Percentiles rank a stretch among this genome's conserved stretches.
Evolutionary conservation across 306 rosid genomes (phyloP).

Genomic region (Pyrus communis): DNA sequence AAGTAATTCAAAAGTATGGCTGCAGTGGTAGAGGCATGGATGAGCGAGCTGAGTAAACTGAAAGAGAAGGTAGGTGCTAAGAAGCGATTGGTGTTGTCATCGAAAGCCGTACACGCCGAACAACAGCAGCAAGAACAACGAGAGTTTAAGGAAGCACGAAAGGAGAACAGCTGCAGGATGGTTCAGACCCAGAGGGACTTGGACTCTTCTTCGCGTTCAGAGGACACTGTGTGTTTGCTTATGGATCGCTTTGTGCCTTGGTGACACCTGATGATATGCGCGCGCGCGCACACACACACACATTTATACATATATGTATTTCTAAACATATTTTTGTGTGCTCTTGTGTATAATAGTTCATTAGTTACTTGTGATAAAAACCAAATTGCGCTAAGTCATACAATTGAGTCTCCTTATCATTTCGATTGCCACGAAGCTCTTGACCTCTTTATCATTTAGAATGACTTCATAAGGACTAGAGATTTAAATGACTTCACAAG

Average conservation of each 20-base stretch:
- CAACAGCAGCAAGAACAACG: background rate
- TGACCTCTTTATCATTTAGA: too few relatives aligned
- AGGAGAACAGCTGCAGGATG: background rate
- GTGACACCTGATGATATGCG: conserved; percentile 19
- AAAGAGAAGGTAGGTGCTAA: conserved; percentile 36
- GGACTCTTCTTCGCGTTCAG: conserved; percentile 41
- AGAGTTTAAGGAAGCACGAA: background rate
- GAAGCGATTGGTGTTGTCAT: conserved; percentile 11
- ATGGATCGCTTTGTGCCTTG: conserved; percentile 85
- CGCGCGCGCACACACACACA: background rate
- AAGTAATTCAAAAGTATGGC: conserved; percentile 30
- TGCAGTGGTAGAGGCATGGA: conserved; percentile 54
- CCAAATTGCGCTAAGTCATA: too few relatives aligned
- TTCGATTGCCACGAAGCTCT: too few relatives aligned
- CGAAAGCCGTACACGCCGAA: conserved; percentile 24
- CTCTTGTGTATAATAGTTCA: background rate
- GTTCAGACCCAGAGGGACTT: background rate
- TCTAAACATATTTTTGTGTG: background rate
- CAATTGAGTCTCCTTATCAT: too few relatives aligned
- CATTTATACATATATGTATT: background rate
- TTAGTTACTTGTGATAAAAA: too few relatives aligned
- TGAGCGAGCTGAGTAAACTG: conserved; percentile 55
- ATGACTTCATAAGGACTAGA: too few relatives aligned
- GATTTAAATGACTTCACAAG: too few relatives aligned
- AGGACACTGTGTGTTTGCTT: conserved; percentile 58